These are phyloP conservation scores for Coffea canephora DNA, from an alignment of 257 asterid genomes.

Conservation along the genomic window DNA sequence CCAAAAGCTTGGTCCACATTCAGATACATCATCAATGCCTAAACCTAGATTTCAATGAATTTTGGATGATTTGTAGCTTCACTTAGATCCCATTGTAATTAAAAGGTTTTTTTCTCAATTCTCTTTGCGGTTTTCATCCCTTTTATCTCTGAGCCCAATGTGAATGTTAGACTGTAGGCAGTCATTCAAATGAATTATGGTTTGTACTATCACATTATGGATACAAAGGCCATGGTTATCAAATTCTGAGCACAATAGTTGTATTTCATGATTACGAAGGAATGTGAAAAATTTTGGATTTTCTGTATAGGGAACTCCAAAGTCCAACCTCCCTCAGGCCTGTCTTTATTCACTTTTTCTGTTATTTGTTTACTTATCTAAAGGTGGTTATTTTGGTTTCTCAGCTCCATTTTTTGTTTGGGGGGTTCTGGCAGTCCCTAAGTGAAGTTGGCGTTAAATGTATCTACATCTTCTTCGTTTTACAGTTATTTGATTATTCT, in stretches of 20 bases:
- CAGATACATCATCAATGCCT: conserved; percentile 29
- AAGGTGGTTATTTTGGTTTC: neutral
- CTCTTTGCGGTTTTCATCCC: conserved; percentile 15
- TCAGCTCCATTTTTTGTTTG: neutral
- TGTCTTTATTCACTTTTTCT: neutral
- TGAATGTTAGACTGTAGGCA: conserved; percentile 27
- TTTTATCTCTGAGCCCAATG: conserved; percentile 18
- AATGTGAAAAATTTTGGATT: neutral
- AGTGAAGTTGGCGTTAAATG: neutral
- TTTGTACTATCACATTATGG: conserved; percentile 19
- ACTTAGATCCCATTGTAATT: conserved; percentile 18
- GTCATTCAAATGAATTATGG: conserved; percentile 10
- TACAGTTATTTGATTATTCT: neutral
- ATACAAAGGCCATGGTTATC: conserved; percentile 16
- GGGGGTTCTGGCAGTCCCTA: neutral
- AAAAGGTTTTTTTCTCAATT: conserved; percentile 21
- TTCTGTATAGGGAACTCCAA: neutral
- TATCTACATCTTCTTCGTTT: neutral
- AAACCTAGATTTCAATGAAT: conserved; percentile 34
- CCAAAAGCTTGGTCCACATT: conserved; percentile 46
- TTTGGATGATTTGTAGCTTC: conserved; percentile 19
- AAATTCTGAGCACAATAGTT: conserved; percentile 14
- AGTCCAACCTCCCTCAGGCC: neutral
- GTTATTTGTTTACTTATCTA: neutral
- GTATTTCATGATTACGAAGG: neutral